Evolutionary conservation across 2,329 filamentous ascomycete genomes (phyloP), one percentile per base, ranked within the genome.

Genomic region (Colletotrichum simmondsii): DNA sequence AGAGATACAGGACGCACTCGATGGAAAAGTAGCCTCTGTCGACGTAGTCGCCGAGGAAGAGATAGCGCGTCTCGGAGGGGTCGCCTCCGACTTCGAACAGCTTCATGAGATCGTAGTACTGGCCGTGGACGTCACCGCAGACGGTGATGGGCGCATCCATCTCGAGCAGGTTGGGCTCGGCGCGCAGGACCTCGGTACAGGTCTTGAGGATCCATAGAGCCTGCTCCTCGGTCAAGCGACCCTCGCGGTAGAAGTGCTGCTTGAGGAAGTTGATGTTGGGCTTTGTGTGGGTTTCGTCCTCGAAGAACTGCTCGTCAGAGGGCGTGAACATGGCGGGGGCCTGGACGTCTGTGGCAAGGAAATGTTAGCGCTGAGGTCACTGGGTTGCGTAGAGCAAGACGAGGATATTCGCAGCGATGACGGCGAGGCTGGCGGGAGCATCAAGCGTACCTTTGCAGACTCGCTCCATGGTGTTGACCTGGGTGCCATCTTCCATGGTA

Each of bases 51-150:
- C 97, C 97, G 76, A 99, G 87, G 85, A 99, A 99, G 73, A 99
- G 91, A 84, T 99, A 99, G 80, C 97, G 88, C 35, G 97, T 99
- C 86, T 99, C 97, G 66, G 96, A 91, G 53, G 97, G 97, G 83
- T 99, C 97, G 76, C 97, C 97, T 77, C 97, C 97, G 64, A 99
- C 97, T 84, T 99, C 97, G 80, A 99, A 99, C 42, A 99, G 89
- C 88, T 99, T 99, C 97, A 99, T 99, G 81, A 99, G 86, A 83
- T 99, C 97, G 83, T 98, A 99, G 87, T 98, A 99, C 86, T 99
- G 97, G 77, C 97, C 97, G 84, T 99, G 97, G 67, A 99, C 95
- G 80, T 99, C 97, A 81, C 97, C 97, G 80, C 97, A 99, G 63
- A 99, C 97, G 11, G 97, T 99, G 81, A 99, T 99, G 74, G 97